Base-by-base conservation (phyloP, 345 rosid species). In the Brassica nigra region DNA sequence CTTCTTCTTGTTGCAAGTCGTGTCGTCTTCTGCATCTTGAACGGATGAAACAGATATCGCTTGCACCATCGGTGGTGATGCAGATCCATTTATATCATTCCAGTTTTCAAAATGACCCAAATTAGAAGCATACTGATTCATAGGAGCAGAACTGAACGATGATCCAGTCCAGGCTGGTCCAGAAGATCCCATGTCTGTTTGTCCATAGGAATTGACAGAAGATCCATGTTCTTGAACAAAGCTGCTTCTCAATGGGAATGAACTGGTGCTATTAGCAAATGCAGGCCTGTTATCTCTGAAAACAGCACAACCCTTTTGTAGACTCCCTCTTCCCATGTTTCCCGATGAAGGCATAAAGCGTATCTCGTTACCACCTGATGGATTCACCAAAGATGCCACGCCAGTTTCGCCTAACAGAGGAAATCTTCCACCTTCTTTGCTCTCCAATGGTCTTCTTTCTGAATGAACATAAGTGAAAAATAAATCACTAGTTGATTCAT, bases 201-300 rank as follows among this genome's bases (percentile, higher is more conserved):
- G 44, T 66, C 73, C 61, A 14, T 83, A 79, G 70, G 80, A 85
- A 70, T 81, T 76, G 59, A 83, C 71, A 76, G 83, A 81, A 77
- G 84, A 74, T 82, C 77, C 79, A 79, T 33, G 76, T 27, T 84
- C 86, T 55, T 87, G 90, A 81, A 81, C 80, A 57, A 86, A 83
- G 76, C 74, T 72, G 27, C 82, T 84, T 73, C 84, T 82, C 42
- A 84, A 36, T 31, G 83, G 15, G 74, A 84, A 64, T 81, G 89
- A 70, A 68, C 66, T 84, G 55, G 77, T 79, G 65, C 71, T 78
- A 68, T 79, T 81, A 73, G 69, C 55, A 71, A 79, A 81, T 31
- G 83, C 78, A 75, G 76, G 61, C 80, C 72, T 76, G 80, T 80
- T 88, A 44, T 84, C 80, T 66, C 57, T 67, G 71, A 79, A 76